Evolutionary conservation across 2,329 filamentous ascomycete species (phyloP), one percentile per base, ranked within the genome.

Genomic region (Gaeumannomyces tritici): DNA sequence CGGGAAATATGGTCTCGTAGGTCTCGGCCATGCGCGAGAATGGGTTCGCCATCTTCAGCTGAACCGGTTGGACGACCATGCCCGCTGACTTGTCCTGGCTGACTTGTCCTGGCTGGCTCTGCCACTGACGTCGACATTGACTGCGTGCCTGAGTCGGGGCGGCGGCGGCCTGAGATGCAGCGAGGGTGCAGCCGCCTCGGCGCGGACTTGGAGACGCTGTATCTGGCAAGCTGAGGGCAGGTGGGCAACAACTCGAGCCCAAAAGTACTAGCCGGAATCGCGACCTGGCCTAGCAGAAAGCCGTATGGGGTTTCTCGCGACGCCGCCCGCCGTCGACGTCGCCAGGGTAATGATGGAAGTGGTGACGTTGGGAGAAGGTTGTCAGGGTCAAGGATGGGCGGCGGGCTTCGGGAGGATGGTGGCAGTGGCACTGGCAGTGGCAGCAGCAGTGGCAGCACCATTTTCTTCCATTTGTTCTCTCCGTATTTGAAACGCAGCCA

Each of bases 1-100:
- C 59, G 27, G 59, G 59, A 26, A 61, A 61, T 47, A 55, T 61
- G 26, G 59, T 12, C 51, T 61, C 59, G 59, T 61, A 61, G 9
- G 59, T 61, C 59, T 61, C 59, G 51, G 59, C 47, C 12, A 61
- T 42, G 15, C 51, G 27, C n/a, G 27, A 18, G n/a, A 56, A 56
- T n/a, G 59, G 11, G 29, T 28, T 56, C 7, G 59, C 24, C 15
- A 55, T 55, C 51, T 61, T 61, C 24, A 55, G 21, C 27, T 61
- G 24, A 13, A 51, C 42, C 18, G 42, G 24, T 24, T 51, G 42
- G 42, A 51, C 42, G 9, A n/a, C 42, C 42, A 51, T 51, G 21
- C 4, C 42, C 24, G 42, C 21, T n/a, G 42, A 42, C 35, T 42
- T 18, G 35, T 6, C 35, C 35, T 42, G 15, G 35, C 3, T 18